Conservation (phyloP, 345 rosid genomes). For the Salix udensis region DNA sequence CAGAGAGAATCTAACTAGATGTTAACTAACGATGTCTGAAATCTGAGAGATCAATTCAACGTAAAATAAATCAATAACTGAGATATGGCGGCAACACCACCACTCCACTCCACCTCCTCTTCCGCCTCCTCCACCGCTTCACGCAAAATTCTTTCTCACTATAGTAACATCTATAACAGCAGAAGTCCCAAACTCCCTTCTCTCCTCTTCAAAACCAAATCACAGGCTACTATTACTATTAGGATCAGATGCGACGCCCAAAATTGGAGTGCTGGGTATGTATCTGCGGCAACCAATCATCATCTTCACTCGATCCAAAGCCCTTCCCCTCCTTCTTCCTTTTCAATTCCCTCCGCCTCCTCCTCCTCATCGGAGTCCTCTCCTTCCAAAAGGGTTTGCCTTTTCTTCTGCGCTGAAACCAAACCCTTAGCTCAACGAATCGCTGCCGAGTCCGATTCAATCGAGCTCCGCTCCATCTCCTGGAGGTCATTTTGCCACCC, state of each 20-base stretch:
- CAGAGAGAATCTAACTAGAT: too few species aligned
- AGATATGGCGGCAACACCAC: constrained; percentile 17
- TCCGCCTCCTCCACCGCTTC: not conserved
- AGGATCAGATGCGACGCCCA: constrained; percentile 38
- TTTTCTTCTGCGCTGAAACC: constrained; percentile 74
- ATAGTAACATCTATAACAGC: not conserved
- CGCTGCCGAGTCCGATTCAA: constrained; percentile 65
- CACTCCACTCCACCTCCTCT: constrained; percentile 2
- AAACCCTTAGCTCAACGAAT: constrained; percentile 74
- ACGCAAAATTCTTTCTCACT: too few species aligned
- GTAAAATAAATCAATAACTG: not conserved
- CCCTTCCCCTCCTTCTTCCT: constrained; percentile 20
- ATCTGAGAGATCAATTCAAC: too few species aligned
- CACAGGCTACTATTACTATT: not conserved
- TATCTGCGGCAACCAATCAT: constrained; percentile 42
- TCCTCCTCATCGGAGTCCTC: constrained; percentile 49
- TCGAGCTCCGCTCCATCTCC: constrained; percentile 74
- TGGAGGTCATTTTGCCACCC: constrained; percentile 54
- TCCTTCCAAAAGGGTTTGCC: constrained; percentile 55
- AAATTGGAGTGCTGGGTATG: constrained; percentile 45
- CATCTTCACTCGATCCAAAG: constrained; percentile 40
- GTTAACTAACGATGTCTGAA: too few species aligned
- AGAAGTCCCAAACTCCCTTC: not conserved
- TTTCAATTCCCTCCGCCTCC: constrained; percentile 49
- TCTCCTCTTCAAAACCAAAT: not conserved